Percentiles rank a stretch among this genome's conserved stretches.
Conservation (phyloP, 2,329 filamentous ascomycete species). For the Ophiognomonia clavigignenti-juglandacearum region DNA sequence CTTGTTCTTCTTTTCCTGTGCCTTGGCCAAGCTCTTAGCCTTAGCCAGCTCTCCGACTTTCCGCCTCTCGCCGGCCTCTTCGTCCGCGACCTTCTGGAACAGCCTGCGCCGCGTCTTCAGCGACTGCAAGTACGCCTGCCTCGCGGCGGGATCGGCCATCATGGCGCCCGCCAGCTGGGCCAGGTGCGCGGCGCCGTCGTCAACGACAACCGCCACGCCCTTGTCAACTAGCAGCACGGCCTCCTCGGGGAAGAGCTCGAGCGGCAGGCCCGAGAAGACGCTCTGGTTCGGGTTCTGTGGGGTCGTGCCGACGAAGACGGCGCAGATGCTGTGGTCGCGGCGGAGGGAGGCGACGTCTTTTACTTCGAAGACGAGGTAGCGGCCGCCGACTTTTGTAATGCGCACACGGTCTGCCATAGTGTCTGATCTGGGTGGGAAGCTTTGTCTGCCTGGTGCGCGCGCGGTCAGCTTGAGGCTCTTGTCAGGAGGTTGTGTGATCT, state of each 20-base stretch:
- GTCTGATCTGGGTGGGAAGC: background rate
- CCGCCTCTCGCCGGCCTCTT: constrained; percentile 31
- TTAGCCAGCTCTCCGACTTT: constrained; percentile 18
- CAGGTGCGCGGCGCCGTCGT: constrained; percentile 70
- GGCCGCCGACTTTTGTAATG: constrained; percentile 74
- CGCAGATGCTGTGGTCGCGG: constrained; percentile 76
- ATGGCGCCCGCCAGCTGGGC: constrained; percentile 54
- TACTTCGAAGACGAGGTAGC: constrained; percentile 87
- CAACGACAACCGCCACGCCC: constrained; percentile 71
- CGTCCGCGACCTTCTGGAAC: constrained; percentile 34
- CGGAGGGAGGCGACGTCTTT: constrained; percentile 74
- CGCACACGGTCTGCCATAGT: constrained; percentile 53
- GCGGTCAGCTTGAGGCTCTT: constrained; percentile 7
- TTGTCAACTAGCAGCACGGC: constrained; percentile 74
- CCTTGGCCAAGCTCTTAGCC: constrained; percentile 12
- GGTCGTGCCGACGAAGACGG: constrained; percentile 79
- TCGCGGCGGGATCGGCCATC: constrained; percentile 54
- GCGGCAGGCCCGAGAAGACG: constrained; percentile 81
- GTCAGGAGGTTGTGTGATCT: constrained; percentile 10
- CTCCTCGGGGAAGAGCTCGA: constrained; percentile 90
- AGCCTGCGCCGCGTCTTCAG: constrained; percentile 38
- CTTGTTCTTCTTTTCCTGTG: background rate
- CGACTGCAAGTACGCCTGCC: constrained; percentile 59
- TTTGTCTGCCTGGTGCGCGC: constrained; percentile 16
- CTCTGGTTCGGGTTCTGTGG: constrained; percentile 94